phyloP scores from a whole-genome alignment of 176 grass and related monocot species.

The Musa troglodytarum region DNA sequence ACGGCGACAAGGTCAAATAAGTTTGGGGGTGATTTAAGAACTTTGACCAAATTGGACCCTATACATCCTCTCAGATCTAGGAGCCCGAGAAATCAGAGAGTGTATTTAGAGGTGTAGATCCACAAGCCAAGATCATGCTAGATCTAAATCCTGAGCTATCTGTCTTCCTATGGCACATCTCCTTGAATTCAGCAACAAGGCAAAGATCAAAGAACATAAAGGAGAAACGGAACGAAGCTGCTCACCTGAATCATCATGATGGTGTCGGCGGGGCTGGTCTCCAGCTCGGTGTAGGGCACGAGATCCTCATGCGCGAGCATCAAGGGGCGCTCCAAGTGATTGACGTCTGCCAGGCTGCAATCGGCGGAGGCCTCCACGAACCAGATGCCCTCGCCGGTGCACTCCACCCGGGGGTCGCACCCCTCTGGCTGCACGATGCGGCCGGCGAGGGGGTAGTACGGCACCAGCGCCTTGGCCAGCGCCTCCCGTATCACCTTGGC shows the following conservation, averaged over 20 bases:
- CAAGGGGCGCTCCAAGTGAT: constrained; percentile 15
- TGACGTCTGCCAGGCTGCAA: constrained; percentile 36
- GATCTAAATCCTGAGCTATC: no score
- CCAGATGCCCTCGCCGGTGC: constrained; percentile 50
- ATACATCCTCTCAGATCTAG: background rate
- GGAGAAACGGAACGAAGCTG: no score
- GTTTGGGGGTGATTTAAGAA: background rate
- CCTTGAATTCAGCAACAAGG: no score
- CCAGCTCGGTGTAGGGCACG: constrained; percentile 1
- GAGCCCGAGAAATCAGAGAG: background rate
- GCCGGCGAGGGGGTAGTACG: constrained; percentile 57
- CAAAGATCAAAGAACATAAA: no score
- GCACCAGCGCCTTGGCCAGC: constrained; percentile 4
- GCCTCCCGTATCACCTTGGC: constrained; percentile 6
- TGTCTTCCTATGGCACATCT: no score
- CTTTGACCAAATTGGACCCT: background rate
- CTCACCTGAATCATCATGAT: constrained; percentile 23
- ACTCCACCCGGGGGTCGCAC: constrained; percentile 38
- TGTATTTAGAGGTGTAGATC: background rate
- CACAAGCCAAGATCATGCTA: background rate
- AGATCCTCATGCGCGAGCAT: constrained; percentile 10
- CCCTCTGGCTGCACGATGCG: constrained; percentile 26
- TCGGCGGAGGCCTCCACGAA: constrained; percentile 48
- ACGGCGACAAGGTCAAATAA: background rate
- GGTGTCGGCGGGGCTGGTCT: constrained; percentile 7